Conservation (phyloP, 805 yeast species). For the Wickerhamiella cacticola region DNA sequence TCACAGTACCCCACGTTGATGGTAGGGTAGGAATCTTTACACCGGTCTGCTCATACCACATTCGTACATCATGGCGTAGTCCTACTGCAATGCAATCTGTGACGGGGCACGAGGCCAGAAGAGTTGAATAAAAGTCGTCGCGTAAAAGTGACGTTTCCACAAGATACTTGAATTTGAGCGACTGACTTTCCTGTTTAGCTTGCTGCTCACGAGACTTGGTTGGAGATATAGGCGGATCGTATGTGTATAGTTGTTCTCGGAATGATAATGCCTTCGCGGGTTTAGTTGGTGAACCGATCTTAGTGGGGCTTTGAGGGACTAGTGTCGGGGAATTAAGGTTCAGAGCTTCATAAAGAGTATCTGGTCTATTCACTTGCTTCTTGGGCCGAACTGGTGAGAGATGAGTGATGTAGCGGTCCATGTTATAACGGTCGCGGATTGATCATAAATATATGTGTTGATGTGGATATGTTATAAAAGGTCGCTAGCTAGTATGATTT, state of each 20-base stretch:
- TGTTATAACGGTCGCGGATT: background rate
- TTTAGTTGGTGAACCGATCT: background rate
- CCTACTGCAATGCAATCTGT: conserved; percentile 1
- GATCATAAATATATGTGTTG: background rate
- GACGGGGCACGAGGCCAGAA: conserved; percentile 2
- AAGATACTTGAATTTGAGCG: background rate
- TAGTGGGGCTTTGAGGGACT: conserved; percentile 6
- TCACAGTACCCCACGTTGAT: background rate
- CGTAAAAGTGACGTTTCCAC: background rate
- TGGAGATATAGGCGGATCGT: background rate
- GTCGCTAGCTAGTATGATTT: too few species aligned
- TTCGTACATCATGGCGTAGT: background rate
- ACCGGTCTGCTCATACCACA: conserved; percentile 3
- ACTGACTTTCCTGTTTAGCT: background rate
- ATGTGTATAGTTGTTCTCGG: background rate
- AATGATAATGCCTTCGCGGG: background rate
- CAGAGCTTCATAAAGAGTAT: background rate
- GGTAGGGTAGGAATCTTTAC: background rate
- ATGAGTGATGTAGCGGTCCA: conserved; percentile 7
- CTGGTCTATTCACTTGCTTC: background rate
- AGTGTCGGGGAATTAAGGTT: background rate
- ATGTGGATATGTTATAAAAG: too few species aligned
- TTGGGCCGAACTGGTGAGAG: background rate
- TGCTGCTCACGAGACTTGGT: background rate
- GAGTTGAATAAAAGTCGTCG: conserved; percentile 11